Percentiles rank a stretch among this genome's conserved stretches.
Conservation (phyloP, 768 basidiomycete species). For the Lactarius sp. region DNA sequence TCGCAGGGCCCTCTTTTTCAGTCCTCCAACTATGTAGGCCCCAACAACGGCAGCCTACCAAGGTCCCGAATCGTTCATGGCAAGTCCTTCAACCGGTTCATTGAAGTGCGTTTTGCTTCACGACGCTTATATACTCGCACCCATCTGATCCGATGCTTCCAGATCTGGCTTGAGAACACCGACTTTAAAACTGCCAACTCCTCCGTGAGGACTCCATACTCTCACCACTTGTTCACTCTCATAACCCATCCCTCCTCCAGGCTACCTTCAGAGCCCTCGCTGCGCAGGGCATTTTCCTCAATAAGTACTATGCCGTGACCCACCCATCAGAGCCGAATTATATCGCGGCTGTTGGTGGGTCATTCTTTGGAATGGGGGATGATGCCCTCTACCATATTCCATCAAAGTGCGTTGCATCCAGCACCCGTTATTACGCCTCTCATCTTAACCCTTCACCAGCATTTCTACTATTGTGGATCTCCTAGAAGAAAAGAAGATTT, state of each 20-base stretch:
- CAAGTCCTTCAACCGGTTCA: constrained; percentile 44
- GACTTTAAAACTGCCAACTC: constrained; percentile 38
- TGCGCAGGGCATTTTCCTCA: constrained; percentile 43
- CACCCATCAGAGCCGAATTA: constrained; percentile 65
- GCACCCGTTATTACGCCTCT: neutral
- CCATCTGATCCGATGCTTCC: neutral
- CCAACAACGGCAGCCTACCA: constrained; percentile 40
- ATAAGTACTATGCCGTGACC: constrained; percentile 45
- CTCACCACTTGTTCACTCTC: too few species aligned
- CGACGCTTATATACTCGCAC: neutral
- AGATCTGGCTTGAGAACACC: constrained; percentile 64
- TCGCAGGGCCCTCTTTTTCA: constrained; percentile 28
- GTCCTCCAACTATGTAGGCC: constrained; percentile 40
- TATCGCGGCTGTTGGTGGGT: constrained; percentile 46
- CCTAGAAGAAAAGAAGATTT: constrained; percentile 51
- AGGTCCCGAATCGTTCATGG: constrained; percentile 39
- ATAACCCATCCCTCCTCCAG: constrained; percentile 25
- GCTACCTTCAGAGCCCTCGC: constrained; percentile 37
- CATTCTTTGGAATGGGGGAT: constrained; percentile 46
- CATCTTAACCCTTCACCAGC: constrained; percentile 7
- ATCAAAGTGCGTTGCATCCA: constrained; percentile 23
- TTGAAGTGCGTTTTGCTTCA: constrained; percentile 27
- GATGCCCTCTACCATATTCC: constrained; percentile 37
- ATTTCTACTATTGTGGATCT: constrained; percentile 56
- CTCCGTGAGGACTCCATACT: constrained; percentile 11